These are phyloP conservation scores for Jamesozyma hellenica DNA, from an alignment of 805 yeast genomes.

Conservation along the genomic window DNA sequence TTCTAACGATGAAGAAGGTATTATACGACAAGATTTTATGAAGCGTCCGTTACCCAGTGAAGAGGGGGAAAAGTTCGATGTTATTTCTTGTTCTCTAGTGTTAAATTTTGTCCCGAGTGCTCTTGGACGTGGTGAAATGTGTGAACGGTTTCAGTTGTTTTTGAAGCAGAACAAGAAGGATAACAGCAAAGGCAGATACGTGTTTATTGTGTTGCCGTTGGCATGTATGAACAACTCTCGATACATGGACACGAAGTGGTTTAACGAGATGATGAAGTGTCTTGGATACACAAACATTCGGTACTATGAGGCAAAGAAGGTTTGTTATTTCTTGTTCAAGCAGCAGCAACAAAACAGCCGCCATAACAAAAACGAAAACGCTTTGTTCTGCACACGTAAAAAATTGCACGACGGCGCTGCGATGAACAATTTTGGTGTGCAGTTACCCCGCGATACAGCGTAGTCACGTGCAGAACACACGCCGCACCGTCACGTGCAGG, in stretches of 20 bases:
- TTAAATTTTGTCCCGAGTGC: conserved; percentile 80
- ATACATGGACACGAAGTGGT: conserved; percentile 44
- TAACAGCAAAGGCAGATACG: conserved; percentile 18
- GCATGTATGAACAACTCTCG: conserved; percentile 83
- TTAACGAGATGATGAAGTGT: conserved; percentile 38
- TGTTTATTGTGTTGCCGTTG: conserved; percentile 78
- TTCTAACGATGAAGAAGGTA: conserved; percentile 59
- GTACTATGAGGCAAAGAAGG: conserved; percentile 54
- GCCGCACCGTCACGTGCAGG: too few species aligned
- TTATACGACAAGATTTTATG: conserved; percentile 78
- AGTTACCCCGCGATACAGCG: too few species aligned
- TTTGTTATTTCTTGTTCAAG: conserved; percentile 61
- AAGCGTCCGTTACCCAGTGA: conserved; percentile 48
- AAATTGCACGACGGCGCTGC: conserved; percentile 49
- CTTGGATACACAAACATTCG: conserved; percentile 49
- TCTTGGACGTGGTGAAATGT: conserved; percentile 65
- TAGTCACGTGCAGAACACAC: too few species aligned
- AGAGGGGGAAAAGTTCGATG: conserved; percentile 41
- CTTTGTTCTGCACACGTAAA: not conserved
- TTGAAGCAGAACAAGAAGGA: conserved; percentile 29
- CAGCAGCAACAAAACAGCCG: not conserved
- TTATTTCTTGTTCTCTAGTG: conserved; percentile 78
- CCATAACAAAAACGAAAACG: conserved; percentile 1
- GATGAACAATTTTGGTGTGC: conserved; percentile 66
- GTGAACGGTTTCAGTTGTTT: conserved; percentile 47